Evolutionary conservation across 768 basidiomycete species (phyloP), one percentile per base, ranked within the genome.

Genomic region (Suillus americanus): DNA sequence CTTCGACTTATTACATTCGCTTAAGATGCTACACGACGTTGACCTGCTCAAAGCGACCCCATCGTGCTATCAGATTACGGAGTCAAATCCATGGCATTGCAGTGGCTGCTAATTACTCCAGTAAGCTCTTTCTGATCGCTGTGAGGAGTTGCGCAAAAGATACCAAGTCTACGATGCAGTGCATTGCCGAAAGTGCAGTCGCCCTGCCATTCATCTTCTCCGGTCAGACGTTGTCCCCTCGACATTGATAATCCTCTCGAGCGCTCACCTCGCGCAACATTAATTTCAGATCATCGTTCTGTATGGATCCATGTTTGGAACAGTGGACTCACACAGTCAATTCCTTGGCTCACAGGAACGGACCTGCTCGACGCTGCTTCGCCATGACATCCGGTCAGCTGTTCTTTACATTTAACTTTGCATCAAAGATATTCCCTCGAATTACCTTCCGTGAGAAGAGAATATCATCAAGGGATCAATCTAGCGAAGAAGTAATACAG

Each of bases 21-120:
- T 95, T n/a, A 89, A 87, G 70, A 90, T 95, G 1, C 95, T 94
- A 2, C 90, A 91, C 61, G 92, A 94, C 51, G 90, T 91, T 28
- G 92, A 95, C 71, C 77, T 96, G 4, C 81, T 90, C 63, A 88
- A 85, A 71, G 87, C 92, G 64, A 20, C 8, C 8, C 18, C 5
- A 5, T 40, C 40, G 5, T 16, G 25, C 16, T 16, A 51, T 51
- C 51, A 33, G 30, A 53, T 53, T 33, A 12, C 18, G 8, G 30
- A 10, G 51, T 28, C 13, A 28, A 51, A 53, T 53, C 9, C 9
- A 53, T 30, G 51, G 28, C 28, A 30, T 53, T 53, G 50, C 13
- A 51, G 12, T 7, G 14, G 50, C 14, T 25, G 50, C 51, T 18
- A 53, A 33, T 53, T 9, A 16, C 51, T 53, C 51, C 51, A 30